Conservation (phyloP, 108 stramenopile genomes). For the Epithemia pelagica region DNA sequence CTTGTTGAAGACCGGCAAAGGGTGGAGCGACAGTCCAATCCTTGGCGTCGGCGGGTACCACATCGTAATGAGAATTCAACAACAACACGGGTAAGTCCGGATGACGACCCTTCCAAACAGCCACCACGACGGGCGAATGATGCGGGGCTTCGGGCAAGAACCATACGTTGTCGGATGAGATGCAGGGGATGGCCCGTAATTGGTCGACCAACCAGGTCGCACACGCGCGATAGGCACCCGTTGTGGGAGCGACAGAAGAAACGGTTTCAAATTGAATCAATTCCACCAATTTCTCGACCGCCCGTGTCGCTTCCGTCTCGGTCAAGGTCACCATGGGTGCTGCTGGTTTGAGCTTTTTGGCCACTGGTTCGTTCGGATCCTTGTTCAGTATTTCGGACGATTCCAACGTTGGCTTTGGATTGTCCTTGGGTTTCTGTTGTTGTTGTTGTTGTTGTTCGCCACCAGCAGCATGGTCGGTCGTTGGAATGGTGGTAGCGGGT, state of each 20-base stretch:
- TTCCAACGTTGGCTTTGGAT: no score
- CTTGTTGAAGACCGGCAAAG: constrained; percentile 70
- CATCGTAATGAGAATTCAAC: constrained; percentile 94
- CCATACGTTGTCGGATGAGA: constrained; percentile 26
- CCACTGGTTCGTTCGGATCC: no score
- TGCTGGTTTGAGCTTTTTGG: no score
- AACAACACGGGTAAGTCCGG: constrained; percentile 69
- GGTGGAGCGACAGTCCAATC: constrained; percentile 69
- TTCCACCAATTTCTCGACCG: constrained; percentile 47
- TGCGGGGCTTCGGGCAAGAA: constrained; percentile 50
- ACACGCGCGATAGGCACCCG: constrained; percentile 75
- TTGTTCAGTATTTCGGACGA: no score
- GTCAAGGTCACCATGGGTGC: no score
- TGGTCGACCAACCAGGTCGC: constrained; percentile 52
- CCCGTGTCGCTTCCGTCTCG: constrained; percentile 31
- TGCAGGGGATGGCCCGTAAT: constrained; percentile 15
- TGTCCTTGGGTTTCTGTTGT: no score
- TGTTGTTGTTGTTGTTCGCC: no score
- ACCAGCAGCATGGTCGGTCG: no score
- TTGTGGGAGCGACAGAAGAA: constrained; percentile 54
- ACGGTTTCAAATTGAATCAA: constrained; percentile 74
- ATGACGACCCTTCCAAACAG: constrained; percentile 74
- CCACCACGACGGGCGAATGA: constrained; percentile 85
- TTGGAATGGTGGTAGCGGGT: no score
- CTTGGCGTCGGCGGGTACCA: constrained; percentile 76